These are phyloP conservation scores for Aspergillus incahuasiensis DNA, from an alignment of 495 filamentous ascomycete species.

Conservation along the genomic window DNA sequence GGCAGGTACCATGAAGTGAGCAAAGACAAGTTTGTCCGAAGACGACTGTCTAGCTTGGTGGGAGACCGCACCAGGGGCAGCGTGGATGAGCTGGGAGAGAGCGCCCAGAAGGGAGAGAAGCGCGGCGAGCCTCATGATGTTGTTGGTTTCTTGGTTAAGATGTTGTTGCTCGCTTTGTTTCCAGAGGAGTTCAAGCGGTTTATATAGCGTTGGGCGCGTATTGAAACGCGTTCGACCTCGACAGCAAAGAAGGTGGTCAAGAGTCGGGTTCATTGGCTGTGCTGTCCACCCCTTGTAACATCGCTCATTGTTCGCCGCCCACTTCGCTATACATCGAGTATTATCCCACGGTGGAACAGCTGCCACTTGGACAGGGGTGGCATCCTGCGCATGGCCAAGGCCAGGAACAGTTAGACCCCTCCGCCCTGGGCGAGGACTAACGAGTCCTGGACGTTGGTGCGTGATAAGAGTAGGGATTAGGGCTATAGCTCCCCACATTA, in stretches of 20 bases:
- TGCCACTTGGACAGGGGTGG: no score
- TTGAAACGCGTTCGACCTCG: not conserved
- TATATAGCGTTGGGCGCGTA: not conserved
- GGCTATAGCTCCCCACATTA: slow-evolving; percentile 1
- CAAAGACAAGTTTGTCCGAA: slow-evolving; percentile 43
- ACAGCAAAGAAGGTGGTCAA: not conserved
- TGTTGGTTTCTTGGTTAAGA: not conserved
- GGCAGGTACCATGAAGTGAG: slow-evolving; percentile 53
- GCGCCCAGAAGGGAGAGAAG: not conserved
- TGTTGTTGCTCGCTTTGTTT: not conserved
- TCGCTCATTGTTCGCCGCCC: not conserved
- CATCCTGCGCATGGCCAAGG: not conserved
- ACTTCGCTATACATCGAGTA: not conserved
- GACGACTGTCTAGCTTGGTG: not conserved
- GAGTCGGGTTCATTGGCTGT: not conserved
- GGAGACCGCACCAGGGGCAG: not conserved
- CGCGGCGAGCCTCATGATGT: not conserved
- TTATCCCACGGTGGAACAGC: no score
- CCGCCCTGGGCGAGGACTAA: not conserved
- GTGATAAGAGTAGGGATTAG: not conserved
- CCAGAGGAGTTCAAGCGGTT: not conserved
- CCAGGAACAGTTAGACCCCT: not conserved
- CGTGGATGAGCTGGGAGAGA: not conserved
- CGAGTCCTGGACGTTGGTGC: not conserved
- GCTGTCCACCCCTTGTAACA: not conserved